Evolutionary conservation across 441 rosid genomes (phyloP).

Genomic region (Erysimum cheiri): DNA sequence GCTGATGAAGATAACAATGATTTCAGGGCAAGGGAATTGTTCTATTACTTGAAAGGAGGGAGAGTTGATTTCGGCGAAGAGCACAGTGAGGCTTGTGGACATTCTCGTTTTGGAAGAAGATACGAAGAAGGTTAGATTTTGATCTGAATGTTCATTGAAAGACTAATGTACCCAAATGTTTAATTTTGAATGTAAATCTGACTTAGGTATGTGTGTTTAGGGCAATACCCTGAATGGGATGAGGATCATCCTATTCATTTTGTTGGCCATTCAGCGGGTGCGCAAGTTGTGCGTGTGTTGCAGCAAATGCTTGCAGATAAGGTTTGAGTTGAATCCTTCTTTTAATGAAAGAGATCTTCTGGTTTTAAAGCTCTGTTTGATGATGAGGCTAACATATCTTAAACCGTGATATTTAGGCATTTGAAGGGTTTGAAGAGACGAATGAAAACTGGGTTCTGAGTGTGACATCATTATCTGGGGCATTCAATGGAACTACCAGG

Average conservation of each 20-base stretch:
- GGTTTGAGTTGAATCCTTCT: slow-evolving; percentile 49
- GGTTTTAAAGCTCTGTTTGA: slow-evolving; percentile 21
- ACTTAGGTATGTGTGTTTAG: slow-evolving; percentile 49
- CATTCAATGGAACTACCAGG: slow-evolving; percentile 97
- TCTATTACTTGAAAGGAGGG: slow-evolving; percentile 93
- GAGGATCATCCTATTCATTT: slow-evolving; percentile 93
- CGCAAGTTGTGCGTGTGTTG: slow-evolving; percentile 89
- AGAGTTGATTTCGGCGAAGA: slow-evolving; percentile 91
- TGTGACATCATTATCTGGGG: slow-evolving; percentile 90
- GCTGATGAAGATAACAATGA: slow-evolving; percentile 31
- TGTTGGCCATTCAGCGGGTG: slow-evolving; percentile 97
- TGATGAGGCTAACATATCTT: slow-evolving; percentile 22
- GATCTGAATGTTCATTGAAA: slow-evolving; percentile 1
- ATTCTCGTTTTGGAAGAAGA: slow-evolving; percentile 77
- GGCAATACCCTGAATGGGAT: slow-evolving; percentile 92
- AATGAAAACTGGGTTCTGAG: slow-evolving; percentile 91
- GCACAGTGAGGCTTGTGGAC: slow-evolving; percentile 88
- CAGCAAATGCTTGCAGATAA: slow-evolving; percentile 98
- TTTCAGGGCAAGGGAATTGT: slow-evolving; percentile 90
- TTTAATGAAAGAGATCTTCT: background rate
- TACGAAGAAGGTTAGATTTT: slow-evolving; percentile 66
- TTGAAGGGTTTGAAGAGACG: slow-evolving; percentile 78
- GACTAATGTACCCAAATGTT: background rate
- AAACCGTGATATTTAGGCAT: slow-evolving; percentile 57
- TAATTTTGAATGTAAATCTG: slow-evolving; percentile 1